Conservation (phyloP, 192 early-diverging fungal species). For the Backusella sp. region DNA sequence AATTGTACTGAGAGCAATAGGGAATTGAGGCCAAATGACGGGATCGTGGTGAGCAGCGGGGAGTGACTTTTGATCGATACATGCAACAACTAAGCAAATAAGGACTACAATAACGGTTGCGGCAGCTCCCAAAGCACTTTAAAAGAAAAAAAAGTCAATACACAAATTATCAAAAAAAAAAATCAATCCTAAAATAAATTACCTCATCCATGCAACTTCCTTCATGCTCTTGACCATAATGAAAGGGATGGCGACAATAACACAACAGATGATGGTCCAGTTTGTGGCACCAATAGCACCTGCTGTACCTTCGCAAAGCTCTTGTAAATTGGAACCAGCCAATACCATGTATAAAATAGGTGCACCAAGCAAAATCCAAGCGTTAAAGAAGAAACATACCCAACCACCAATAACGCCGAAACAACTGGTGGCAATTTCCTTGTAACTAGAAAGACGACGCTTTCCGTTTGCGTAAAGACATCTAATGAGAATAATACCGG, state of each 20-base stretch:
- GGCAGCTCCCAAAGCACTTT: constrained; percentile 70
- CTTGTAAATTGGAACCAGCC: constrained; percentile 68
- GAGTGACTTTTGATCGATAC: constrained; percentile 42
- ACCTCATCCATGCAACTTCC: constrained; percentile 67
- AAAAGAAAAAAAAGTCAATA: constrained; percentile 33
- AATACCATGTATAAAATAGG: constrained; percentile 73
- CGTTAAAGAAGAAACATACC: constrained; percentile 65
- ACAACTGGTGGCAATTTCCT: constrained; percentile 68
- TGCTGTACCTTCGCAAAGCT: constrained; percentile 45
- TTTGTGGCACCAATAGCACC: constrained; percentile 42
- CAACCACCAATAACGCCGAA: constrained; percentile 67
- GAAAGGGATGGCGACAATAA: constrained; percentile 68
- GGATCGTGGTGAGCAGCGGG: constrained; percentile 39
- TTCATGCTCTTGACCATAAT: constrained; percentile 75
- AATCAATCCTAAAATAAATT: background rate
- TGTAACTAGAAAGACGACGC: constrained; percentile 56
- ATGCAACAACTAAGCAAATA: constrained; percentile 63
- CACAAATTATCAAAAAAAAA: background rate
- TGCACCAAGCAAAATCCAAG: constrained; percentile 70
- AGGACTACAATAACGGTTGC: constrained; percentile 70
- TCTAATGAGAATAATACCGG: constrained; percentile 68
- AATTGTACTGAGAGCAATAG: constrained; percentile 75
- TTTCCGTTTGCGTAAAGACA: constrained; percentile 73
- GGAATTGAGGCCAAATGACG: constrained; percentile 69
- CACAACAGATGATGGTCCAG: constrained; percentile 68